Evolutionary conservation across 176 grass and related monocot species (phyloP), one percentile per base, ranked within the genome.

Genomic region (Otatea glauca): DNA sequence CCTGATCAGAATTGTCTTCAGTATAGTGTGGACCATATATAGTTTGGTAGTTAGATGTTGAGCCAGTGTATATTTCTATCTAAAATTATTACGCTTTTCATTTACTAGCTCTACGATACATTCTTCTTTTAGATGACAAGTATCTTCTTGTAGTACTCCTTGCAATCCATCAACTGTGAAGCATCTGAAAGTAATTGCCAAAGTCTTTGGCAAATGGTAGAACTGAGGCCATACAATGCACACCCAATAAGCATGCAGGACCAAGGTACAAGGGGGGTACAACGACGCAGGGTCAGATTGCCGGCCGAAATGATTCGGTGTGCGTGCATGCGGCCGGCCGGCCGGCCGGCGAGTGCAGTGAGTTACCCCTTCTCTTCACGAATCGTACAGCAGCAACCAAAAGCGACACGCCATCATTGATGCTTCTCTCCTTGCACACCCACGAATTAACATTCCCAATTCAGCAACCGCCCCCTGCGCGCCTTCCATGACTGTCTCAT

Each of bases 281-380:
- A 23, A 21, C 23, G 47, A 53, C 60, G 44, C 54, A 43, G n/a
- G 27, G 32, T 14, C n/a, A 88, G 24, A 32, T 64, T 76, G 18
- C 55, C 53, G 71, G 39, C 54, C 77, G 71, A 25, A 89, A 81
- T 89, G 77, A 76, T 85, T 70, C 82, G 48, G 16, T 25, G 81
- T 56, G 86, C 54, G 3, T 63, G 70, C 87, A 80, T 18, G 68
- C 81, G 75, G 35, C 44, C 81, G 32, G 70, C 29, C 81, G 32
- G 70, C 29, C 8, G 2, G 45, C 16, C 43, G 18, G 5, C 20
- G 44, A 20, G 72, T 4, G 49, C 50, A 78, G 86, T 15, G 49
- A 39, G 54, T 6, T 49, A 13, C n/a, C 5, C 24, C 51, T 43
- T 25, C n/a, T 44, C 17, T 49, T 10, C 9, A 27, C 27, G 45